These are phyloP conservation scores for Lachnellula cervina DNA, from an alignment of 2,329 filamentous ascomycete species.

Conservation along the genomic window DNA sequence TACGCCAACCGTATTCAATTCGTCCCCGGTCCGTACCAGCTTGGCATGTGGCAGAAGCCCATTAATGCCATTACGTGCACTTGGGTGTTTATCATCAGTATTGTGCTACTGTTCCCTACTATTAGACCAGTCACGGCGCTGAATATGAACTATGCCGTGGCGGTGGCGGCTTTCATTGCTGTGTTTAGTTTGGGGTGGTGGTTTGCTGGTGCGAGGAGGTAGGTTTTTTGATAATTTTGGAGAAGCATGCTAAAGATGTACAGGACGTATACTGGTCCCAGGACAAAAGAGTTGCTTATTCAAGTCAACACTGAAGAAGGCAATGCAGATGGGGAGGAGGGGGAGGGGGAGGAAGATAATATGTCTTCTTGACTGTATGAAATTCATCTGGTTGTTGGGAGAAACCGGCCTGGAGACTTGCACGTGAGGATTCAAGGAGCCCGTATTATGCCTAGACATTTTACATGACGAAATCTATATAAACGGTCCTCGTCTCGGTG, in stretches of 20 bases:
- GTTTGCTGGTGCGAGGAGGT: slow-evolving; percentile 31
- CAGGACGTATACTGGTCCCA: slow-evolving; percentile 49
- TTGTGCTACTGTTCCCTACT: slow-evolving; percentile 52
- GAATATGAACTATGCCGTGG: slow-evolving; percentile 49
- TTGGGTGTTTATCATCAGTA: slow-evolving; percentile 59
- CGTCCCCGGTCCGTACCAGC: slow-evolving; percentile 46
- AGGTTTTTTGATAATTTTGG: background rate
- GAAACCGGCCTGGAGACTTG: background rate
- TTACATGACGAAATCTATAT: no score
- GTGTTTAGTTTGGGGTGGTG: slow-evolving; percentile 47
- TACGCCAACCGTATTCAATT: slow-evolving; percentile 23
- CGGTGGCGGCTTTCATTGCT: slow-evolving; percentile 42
- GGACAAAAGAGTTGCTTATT: slow-evolving; percentile 44
- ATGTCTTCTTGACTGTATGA: background rate
- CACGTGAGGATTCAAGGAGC: no score
- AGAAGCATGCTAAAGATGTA: background rate
- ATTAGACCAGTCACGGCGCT: slow-evolving; percentile 40
- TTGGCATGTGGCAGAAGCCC: slow-evolving; percentile 50
- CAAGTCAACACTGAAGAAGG: slow-evolving; percentile 2
- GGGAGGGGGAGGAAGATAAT: background rate
- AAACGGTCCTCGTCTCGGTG: no score
- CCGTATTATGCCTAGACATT: no score
- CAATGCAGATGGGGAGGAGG: background rate
- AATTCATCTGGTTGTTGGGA: background rate
- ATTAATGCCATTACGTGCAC: slow-evolving; percentile 52